phyloP scores from a whole-genome alignment of 139 green algal species.

The Raphidocelis subcapitata region DNA sequence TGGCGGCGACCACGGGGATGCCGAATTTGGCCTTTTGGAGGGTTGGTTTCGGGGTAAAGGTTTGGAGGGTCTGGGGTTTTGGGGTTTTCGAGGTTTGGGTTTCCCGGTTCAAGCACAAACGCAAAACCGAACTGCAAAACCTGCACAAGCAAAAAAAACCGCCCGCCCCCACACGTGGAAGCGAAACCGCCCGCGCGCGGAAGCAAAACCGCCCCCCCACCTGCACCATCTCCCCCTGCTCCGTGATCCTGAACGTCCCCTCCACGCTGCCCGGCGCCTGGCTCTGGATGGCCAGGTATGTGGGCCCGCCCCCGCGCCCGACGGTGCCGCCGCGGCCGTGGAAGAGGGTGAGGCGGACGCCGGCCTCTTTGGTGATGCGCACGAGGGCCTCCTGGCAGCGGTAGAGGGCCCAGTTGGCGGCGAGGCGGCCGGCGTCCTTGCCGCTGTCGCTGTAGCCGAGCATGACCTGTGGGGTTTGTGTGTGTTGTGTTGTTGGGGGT shows the following conservation, averaged over 20 bases:
- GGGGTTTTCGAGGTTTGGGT: no score
- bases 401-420: constrained; percentile 92
- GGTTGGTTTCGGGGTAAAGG: no score
- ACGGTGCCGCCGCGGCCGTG: constrained; percentile 93
- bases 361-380: constrained; percentile 50
- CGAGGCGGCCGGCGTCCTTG: constrained; percentile 95
- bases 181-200: no score
- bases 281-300: constrained; percentile 91
- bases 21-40: constrained; percentile 94
- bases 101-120: no score
- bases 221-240: constrained; percentile 78
- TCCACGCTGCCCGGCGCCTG: constrained; percentile 90
- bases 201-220: constrained; percentile 22
- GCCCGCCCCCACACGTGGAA: no score
- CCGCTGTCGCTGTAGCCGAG: constrained; percentile 96
- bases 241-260: constrained; percentile 88
- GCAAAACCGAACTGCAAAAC: no score
- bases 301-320: constrained; percentile 92
- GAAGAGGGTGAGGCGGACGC: constrained; percentile 93
- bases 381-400: constrained; percentile 62
- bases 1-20: constrained; percentile 76
- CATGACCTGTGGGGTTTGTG: no score
- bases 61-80: no score
- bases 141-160: no score
- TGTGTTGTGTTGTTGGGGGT: no score